These are phyloP conservation scores for Thelephora ganbajun DNA, from an alignment of 768 basidiomycete species.

Conservation along the genomic window DNA sequence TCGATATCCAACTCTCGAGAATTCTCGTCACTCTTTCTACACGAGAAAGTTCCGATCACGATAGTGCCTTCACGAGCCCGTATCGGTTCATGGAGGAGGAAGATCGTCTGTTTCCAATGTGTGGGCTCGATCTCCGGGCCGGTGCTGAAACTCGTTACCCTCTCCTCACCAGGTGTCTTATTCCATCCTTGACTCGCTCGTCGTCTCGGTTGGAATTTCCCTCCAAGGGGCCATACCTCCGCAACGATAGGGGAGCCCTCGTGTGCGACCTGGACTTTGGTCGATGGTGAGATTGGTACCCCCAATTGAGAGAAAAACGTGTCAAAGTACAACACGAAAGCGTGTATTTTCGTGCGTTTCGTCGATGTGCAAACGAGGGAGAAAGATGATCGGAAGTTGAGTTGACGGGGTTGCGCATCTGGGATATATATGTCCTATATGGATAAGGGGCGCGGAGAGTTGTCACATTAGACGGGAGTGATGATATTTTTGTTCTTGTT, in stretches of 20 bases:
- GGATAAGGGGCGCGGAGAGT: not conserved
- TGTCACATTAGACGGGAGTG: not conserved
- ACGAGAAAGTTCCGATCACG: constrained; percentile 71
- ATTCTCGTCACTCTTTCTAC: constrained; percentile 67
- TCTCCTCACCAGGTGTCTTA: constrained; percentile 29
- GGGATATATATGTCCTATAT: constrained; percentile 63
- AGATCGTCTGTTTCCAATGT: constrained; percentile 95
- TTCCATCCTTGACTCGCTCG: constrained; percentile 35
- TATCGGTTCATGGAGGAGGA: constrained; percentile 73
- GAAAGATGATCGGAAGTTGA: constrained; percentile 74
- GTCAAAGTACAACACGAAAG: constrained; percentile 90
- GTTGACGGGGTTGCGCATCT: constrained; percentile 48
- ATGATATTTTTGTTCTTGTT: constrained; percentile 6
- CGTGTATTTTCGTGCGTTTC: constrained; percentile 51
- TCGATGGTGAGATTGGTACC: constrained; percentile 34
- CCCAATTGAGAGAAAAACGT: constrained; percentile 71
- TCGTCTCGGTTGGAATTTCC: constrained; percentile 44
- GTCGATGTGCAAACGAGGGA: constrained; percentile 49
- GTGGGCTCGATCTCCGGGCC: constrained; percentile 79
- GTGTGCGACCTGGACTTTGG: constrained; percentile 39
- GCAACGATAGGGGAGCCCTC: constrained; percentile 51
- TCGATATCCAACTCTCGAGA: constrained; percentile 85
- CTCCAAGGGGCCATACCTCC: constrained; percentile 70
- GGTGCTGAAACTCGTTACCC: constrained; percentile 72
- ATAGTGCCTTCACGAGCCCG: constrained; percentile 59